Conservation (phyloP, 306 rosid genomes). For the Albizia julibrissin region DNA sequence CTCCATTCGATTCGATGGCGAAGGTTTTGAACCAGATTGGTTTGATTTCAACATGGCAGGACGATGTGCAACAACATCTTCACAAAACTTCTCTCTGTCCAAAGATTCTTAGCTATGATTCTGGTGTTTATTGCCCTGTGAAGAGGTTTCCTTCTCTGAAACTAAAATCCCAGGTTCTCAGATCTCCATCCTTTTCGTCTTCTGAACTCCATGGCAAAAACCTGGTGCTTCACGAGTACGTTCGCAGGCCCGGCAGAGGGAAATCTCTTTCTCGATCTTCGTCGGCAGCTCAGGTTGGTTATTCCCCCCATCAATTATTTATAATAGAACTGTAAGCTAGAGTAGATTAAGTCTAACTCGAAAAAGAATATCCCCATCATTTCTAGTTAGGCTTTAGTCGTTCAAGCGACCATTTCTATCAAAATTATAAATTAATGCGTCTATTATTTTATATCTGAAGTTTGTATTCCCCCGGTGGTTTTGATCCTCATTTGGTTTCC, state of each 20-base stretch:
- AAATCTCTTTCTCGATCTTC: conserved; percentile 38
- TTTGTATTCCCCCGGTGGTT: background rate
- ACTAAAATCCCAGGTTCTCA: conserved; percentile 37
- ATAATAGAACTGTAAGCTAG: no score
- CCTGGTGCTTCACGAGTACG: conserved; percentile 33
- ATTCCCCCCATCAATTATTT: background rate
- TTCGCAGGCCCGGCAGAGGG: conserved; percentile 25
- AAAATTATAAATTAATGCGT: background rate
- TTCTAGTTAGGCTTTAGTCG: background rate
- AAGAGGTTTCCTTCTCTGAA: conserved; percentile 44
- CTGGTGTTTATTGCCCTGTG: conserved; percentile 13
- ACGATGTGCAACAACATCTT: conserved; percentile 6
- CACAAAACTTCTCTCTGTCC: conserved; percentile 38
- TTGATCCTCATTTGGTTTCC: background rate
- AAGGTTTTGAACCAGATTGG: conserved; percentile 47
- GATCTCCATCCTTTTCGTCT: conserved; percentile 35
- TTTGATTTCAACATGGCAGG: conserved; percentile 49
- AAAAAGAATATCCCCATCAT: no score
- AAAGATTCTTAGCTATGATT: conserved; percentile 28
- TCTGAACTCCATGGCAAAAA: conserved; percentile 46
- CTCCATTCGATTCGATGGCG: conserved; percentile 44
- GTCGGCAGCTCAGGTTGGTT: conserved; percentile 54
- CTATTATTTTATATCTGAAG: background rate
- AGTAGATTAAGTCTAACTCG: no score
- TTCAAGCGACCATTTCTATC: background rate